Evolutionary conservation across 2,329 filamentous ascomycete species (phyloP).

Genomic region (Botrytis cinerea): DNA sequence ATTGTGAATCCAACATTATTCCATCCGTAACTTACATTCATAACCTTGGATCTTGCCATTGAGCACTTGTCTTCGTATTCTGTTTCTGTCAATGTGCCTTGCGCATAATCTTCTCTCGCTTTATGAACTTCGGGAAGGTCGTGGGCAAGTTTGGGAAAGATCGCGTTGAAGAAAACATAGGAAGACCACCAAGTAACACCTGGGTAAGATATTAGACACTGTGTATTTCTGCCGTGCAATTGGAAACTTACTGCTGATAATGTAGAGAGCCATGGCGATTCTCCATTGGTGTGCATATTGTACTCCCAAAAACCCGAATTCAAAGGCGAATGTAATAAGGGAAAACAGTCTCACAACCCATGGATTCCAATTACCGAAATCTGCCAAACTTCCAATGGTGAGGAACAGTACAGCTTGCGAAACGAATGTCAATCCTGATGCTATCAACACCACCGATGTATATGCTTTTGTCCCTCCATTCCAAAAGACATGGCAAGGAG

Average conservation of each 20-base stretch:
- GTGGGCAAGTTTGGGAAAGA: slow-evolving; percentile 40
- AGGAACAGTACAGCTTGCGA: slow-evolving; percentile 38
- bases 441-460: slow-evolving; percentile 39
- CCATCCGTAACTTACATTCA: slow-evolving; percentile 41
- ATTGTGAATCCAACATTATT: slow-evolving; percentile 40
- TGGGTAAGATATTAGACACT: slow-evolving; percentile 19
- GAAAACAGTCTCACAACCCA: slow-evolving; percentile 41
- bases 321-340: slow-evolving; percentile 38
- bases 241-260: slow-evolving; percentile 37
- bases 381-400: slow-evolving; percentile 38
- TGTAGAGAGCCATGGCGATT: slow-evolving; percentile 40
- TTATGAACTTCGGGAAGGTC: slow-evolving; percentile 38
- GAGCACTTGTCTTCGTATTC: slow-evolving; percentile 37
- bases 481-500: slow-evolving; percentile 40
- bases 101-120: slow-evolving; percentile 33
- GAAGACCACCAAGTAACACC: slow-evolving; percentile 41
- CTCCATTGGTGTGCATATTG: slow-evolving; percentile 36
- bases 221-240: neutral
- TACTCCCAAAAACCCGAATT: slow-evolving; percentile 41
- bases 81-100: slow-evolving; percentile 34
- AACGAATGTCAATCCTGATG: slow-evolving; percentile 38
- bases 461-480: slow-evolving; percentile 37
- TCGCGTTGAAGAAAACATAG: slow-evolving; percentile 42
- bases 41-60: slow-evolving; percentile 39
- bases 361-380: slow-evolving; percentile 41